Percentiles rank a stretch among this genome's conserved stretches.
phyloP scores from a whole-genome alignment of 208 protist genomes.

The Vickermania spadyakhi region DNA sequence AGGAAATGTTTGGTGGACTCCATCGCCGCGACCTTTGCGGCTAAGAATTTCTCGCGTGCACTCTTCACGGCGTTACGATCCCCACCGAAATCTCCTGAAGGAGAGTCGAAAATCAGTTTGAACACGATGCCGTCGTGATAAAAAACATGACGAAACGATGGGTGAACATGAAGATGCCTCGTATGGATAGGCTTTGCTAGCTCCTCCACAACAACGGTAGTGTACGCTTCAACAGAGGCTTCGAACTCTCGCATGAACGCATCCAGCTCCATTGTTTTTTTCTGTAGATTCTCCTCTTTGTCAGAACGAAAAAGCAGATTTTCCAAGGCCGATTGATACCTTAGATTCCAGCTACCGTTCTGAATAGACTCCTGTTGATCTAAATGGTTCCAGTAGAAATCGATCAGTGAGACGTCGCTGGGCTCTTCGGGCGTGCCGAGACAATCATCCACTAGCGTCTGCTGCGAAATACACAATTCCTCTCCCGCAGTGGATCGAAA shows the following conservation, averaged over 20 bases:
- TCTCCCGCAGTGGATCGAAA: neutral
- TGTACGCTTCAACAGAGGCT: constrained; percentile 15
- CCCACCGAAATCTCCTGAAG: constrained; percentile 26
- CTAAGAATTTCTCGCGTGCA: constrained; percentile 19
- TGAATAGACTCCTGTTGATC: neutral
- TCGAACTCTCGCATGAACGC: constrained; percentile 24
- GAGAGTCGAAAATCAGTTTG: constrained; percentile 36
- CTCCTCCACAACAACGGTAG: constrained; percentile 27
- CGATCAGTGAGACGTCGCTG: constrained; percentile 12
- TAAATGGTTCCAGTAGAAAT: constrained; percentile 29
- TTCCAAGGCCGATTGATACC: constrained; percentile 34
- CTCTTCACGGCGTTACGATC: constrained; percentile 28
- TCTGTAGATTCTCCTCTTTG: neutral
- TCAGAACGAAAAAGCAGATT: constrained; percentile 3
- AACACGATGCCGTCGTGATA: constrained; percentile 35
- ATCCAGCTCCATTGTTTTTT: constrained; percentile 5
- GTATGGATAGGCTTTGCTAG: constrained; percentile 16
- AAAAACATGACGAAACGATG: constrained; percentile 14
- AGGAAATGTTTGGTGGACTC: constrained; percentile 41
- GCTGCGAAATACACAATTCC: neutral
- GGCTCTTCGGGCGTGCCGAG: constrained; percentile 6
- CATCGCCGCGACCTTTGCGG: constrained; percentile 22
- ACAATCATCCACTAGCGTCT: neutral
- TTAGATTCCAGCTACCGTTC: constrained; percentile 30
- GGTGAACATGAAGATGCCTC: constrained; percentile 14